phyloP scores from a whole-genome alignment of 208 protist species.

The Herpetomonas muscarum region DNA sequence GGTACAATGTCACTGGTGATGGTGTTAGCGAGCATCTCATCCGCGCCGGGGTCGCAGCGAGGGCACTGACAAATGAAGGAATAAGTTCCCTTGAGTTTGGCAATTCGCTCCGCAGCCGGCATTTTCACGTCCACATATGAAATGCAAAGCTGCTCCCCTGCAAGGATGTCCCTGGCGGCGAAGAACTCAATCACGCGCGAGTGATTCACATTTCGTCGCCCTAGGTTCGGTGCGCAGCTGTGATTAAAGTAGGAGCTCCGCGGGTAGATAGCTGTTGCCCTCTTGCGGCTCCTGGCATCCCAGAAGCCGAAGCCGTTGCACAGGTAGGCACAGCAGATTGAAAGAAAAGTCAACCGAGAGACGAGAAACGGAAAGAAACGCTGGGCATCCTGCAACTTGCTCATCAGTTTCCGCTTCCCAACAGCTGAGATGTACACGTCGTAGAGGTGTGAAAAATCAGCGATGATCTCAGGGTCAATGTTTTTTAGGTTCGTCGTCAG shows the following conservation, averaged over 20 bases:
- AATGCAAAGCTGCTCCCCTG: conserved; percentile 36
- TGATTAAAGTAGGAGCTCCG: conserved; percentile 47
- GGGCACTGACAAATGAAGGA: conserved; percentile 26
- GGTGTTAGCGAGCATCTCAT: conserved; percentile 15
- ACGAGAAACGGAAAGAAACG: conserved; percentile 16
- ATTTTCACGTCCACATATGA: conserved; percentile 35
- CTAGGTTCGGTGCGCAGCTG: conserved; percentile 34
- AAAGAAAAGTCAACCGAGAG: conserved; percentile 21
- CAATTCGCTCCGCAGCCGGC: conserved; percentile 9
- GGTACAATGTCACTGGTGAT: conserved; percentile 12
- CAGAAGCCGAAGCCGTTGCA: conserved; percentile 43
- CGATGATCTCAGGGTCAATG: conserved; percentile 19
- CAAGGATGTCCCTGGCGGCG: conserved; percentile 10
- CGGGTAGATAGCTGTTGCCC: conserved; percentile 22
- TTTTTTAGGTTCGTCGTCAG: conserved; percentile 21
- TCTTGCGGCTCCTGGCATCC: conserved; percentile 7
- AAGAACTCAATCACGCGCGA: conserved; percentile 26
- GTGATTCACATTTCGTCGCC: conserved; percentile 15
- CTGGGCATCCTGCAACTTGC: neutral
- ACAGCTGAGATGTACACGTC: conserved; percentile 13
- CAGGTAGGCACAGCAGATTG: conserved; percentile 28
- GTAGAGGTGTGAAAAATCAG: conserved; percentile 21
- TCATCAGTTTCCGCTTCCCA: conserved; percentile 15
- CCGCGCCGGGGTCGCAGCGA: conserved; percentile 9
- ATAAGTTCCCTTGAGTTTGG: conserved; percentile 28